Conservation (phyloP, 257 asterid genomes). For the Solanum megistacrolobum region DNA sequence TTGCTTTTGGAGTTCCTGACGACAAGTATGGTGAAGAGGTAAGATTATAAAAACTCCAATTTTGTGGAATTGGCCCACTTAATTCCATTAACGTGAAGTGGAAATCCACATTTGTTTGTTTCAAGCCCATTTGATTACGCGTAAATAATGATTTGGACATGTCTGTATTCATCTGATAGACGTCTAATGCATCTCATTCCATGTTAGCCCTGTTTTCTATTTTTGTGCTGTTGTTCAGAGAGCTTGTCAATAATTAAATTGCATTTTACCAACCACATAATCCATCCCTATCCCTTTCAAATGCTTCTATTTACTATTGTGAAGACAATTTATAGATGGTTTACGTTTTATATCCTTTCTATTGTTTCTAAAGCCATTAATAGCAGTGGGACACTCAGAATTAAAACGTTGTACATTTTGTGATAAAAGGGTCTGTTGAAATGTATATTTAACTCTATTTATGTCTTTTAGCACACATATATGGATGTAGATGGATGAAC, state of each 20-base stretch:
- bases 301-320: not conserved
- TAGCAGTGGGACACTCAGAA: not conserved
- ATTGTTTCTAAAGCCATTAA: not conserved
- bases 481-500: not conserved
- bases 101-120: not conserved
- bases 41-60: not conserved
- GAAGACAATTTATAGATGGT: not conserved
- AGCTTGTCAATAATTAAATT: not conserved
- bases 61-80: not conserved
- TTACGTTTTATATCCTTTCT: not conserved
- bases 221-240: not conserved
- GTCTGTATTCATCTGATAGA: not conserved
- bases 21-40: constrained; percentile 99
- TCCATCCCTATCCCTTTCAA: not conserved
- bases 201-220: not conserved
- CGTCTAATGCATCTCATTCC: not conserved
- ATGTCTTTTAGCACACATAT: not conserved
- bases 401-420: not conserved
- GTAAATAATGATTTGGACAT: not conserved
- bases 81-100: not conserved
- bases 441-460: not conserved
- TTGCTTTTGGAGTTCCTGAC: constrained; percentile 93
- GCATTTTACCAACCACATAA: not conserved
- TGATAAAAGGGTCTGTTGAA: not conserved
- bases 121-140: not conserved